phyloP scores from a whole-genome alignment of 768 basidiomycete genomes.

The Guyanaporus albipodus region DNA sequence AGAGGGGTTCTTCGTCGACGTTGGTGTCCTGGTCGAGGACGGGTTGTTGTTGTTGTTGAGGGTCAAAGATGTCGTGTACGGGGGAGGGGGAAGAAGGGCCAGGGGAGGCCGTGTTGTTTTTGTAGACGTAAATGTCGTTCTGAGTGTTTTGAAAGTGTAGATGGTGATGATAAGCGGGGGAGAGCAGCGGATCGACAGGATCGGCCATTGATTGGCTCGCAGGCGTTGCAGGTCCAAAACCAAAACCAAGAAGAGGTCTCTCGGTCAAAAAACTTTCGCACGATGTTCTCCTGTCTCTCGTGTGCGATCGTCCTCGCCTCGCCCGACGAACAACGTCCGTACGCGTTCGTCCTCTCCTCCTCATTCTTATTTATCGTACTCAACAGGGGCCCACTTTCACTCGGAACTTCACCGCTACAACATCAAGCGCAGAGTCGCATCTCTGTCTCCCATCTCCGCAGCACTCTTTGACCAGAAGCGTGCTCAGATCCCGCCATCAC shows the following conservation, averaged over 20 bases:
- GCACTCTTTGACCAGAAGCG: slow-evolving; percentile 86
- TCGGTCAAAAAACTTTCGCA: not conserved
- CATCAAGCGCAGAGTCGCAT: slow-evolving; percentile 93
- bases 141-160: slow-evolving; percentile 32
- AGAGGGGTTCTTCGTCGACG: slow-evolving; percentile 94
- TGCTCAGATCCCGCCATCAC: slow-evolving; percentile 66
- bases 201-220: slow-evolving; percentile 51
- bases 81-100: slow-evolving; percentile 30
- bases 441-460: slow-evolving; percentile 77
- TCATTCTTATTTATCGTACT: not conserved
- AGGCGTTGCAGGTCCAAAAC: slow-evolving; percentile 11
- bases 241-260: too few relatives aligned
- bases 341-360: slow-evolving; percentile 23
- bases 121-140: slow-evolving; percentile 29
- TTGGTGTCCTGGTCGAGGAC: slow-evolving; percentile 34
- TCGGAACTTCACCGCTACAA: slow-evolving; percentile 98
- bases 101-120: slow-evolving; percentile 28
- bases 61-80: slow-evolving; percentile 29
- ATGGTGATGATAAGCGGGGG: slow-evolving; percentile 52
- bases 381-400: slow-evolving; percentile 77
- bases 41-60: slow-evolving; percentile 17
- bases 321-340: slow-evolving; percentile 85
- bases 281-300: slow-evolving; percentile 71
- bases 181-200: slow-evolving; percentile 61
- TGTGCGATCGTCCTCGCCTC: slow-evolving; percentile 85